phyloP scores from a whole-genome alignment of 768 basidiomycete species.

The Mrakia frigida region DNA sequence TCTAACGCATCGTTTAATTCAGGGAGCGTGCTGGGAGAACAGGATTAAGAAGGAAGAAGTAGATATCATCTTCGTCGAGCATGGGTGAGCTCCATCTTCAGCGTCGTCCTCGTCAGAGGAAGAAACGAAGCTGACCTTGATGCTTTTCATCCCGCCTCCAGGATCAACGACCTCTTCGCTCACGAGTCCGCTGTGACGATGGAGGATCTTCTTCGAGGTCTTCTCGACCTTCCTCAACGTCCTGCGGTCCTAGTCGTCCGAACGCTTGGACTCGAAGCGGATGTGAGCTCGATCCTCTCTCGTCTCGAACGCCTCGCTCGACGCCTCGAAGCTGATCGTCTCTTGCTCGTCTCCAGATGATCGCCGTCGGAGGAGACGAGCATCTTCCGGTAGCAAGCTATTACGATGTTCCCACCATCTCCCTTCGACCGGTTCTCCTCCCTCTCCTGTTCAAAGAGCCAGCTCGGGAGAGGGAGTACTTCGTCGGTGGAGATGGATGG shows the following conservation, averaged over 20 bases:
- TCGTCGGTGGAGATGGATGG: neutral
- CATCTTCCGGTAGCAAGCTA: neutral
- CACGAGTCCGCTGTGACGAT: neutral
- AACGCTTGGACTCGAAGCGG: neutral
- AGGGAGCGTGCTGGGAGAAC: constrained; percentile 12
- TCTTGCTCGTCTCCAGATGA: neutral
- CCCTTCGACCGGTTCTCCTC: neutral
- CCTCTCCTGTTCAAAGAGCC: neutral
- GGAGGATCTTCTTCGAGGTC: constrained; percentile 9
- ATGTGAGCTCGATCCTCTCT: neutral
- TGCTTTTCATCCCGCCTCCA: neutral
- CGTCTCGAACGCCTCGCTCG: neutral
- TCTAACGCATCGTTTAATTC: no score
- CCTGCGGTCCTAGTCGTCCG: neutral
- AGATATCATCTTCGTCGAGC: constrained; percentile 5
- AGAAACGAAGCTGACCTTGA: neutral
- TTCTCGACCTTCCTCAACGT: neutral
- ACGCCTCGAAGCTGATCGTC: neutral
- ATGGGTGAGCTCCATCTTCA: neutral
- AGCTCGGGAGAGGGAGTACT: neutral
- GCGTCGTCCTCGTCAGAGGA: neutral
- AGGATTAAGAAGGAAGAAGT: neutral
- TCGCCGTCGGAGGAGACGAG: constrained; percentile 11
- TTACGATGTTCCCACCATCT: neutral
- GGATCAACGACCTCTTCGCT: neutral